Evolutionary conservation across 177 flowering plant species (phyloP), one percentile per base, ranked within the genome.

Genomic region (Telopea speciosissima): DNA sequence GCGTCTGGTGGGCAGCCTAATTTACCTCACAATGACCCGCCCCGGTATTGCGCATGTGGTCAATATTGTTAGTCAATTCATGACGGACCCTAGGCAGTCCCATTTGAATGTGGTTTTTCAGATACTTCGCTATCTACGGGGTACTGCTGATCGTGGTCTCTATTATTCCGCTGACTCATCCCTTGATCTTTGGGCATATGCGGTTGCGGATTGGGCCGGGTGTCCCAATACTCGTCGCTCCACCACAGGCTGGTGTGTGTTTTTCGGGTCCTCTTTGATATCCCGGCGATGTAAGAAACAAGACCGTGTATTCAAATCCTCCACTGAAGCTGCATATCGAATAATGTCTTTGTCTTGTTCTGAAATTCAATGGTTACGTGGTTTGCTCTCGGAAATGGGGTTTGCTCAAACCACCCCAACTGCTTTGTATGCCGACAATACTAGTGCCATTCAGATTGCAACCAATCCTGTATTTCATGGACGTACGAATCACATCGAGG

Each of bases 221-320:
- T n/a, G n/a, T n/a, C n/a, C n/a, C n/a, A n/a, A n/a, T 5, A 71
- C 68, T 25, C 42, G 67, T 6, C 28, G 68, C 3, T 71, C 68
- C 52, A n/a, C 52, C 2, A 44, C 68, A 28, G 63, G 60, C 11
- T 52, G 13, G 14, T 44, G 28, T 23, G 26, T 65, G n/a, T 26
- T 64, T 10, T 49, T 64, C 0, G 74, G 68, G 1, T 1, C 21
- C 1, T n/a, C 62, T 17, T 28, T 49, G 0, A 52, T 71, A 3
- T 25, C 74, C n/a, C 65, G 74, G 74, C 64, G 65, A 28, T 22
- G 58, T 14, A 71, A 71, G 24, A 64, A 71, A 52, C 68, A 52
- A 5, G 13, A 54, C 63, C 1, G 74, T 65, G 12, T 64, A 11
- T 59, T 68, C 6, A 5, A 63, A 5, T 49, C 63, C 6, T 64